phyloP scores from a whole-genome alignment of 2,329 filamentous ascomycete genomes.

The Alternaria rosae region DNA sequence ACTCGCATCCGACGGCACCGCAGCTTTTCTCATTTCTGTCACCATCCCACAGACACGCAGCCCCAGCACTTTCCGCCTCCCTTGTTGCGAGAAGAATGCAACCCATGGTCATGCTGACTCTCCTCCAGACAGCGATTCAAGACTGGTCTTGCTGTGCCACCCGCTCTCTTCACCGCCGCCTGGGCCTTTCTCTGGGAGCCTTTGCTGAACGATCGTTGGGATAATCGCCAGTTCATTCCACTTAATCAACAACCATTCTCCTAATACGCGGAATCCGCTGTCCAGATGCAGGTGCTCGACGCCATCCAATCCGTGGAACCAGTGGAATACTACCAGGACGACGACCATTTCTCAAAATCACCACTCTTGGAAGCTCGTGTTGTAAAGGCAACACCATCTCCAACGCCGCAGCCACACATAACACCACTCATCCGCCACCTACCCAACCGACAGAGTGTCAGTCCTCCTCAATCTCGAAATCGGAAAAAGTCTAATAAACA shows the following conservation, averaged over 20 bases:
- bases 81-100: conserved; percentile 24
- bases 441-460: conserved; percentile 42
- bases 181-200: conserved; percentile 22
- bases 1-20: conserved; percentile 21
- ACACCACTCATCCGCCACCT: conserved; percentile 31
- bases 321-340: conserved; percentile 57
- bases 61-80: not conserved
- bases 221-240: conserved; percentile 19
- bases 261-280: not conserved
- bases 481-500: conserved; percentile 57
- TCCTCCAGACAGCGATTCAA: conserved; percentile 31
- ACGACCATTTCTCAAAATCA: conserved; percentile 56
- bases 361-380: conserved; percentile 52
- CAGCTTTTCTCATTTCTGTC: conserved; percentile 9
- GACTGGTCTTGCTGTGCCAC: conserved; percentile 31
- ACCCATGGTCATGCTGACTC: conserved; percentile 37
- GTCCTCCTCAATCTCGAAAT: conserved; percentile 55
- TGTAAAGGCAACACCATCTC: conserved; percentile 56
- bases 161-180: conserved; percentile 26
- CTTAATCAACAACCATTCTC: not conserved
- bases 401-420: conserved; percentile 57
- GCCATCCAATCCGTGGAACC: conserved; percentile 9
- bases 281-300: conserved; percentile 37
- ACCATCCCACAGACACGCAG: conserved; percentile 1
- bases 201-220: conserved; percentile 33